Percentiles rank a stretch among this genome's conserved stretches.
phyloP scores from a whole-genome alignment of 2,329 filamentous ascomycete species.

The Chrysoporthe austroafricana region DNA sequence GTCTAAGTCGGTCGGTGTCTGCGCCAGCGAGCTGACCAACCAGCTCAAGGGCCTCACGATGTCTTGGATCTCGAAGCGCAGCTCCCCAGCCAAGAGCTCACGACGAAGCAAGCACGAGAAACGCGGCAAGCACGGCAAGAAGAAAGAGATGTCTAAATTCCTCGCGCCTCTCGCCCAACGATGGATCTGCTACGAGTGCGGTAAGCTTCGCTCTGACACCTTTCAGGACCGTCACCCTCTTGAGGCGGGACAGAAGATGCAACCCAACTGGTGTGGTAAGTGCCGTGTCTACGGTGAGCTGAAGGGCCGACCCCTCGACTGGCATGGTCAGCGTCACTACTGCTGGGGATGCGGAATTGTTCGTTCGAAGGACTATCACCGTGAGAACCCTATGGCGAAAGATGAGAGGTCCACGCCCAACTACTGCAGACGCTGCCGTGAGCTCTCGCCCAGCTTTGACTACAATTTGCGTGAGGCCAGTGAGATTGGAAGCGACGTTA shows the following conservation, averaged over 20 bases:
- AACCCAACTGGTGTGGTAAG: conserved; percentile 41
- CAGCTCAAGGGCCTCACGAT: conserved; percentile 18
- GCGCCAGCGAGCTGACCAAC: conserved; percentile 10
- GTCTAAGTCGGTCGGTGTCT: conserved; percentile 9
- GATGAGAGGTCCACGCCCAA: conserved; percentile 20
- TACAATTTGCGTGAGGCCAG: conserved; percentile 26
- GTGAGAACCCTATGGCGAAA: conserved; percentile 19
- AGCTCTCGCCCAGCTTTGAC: conserved; percentile 22
- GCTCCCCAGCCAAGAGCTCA: conserved; percentile 18
- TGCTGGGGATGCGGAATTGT: conserved; percentile 29
- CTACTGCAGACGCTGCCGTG: conserved; percentile 28
- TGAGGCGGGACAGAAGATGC: conserved; percentile 37
- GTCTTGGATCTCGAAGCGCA: conserved; percentile 7
- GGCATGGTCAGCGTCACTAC: conserved; percentile 25
- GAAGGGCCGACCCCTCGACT: conserved; percentile 14
- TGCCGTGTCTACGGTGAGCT: conserved; percentile 36
- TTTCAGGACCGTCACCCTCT: conserved; percentile 44
- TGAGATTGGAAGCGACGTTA: conserved; percentile 22
- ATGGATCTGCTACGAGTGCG: conserved; percentile 49
- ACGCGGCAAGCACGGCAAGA: conserved; percentile 26
- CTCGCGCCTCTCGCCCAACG: conserved; percentile 23
- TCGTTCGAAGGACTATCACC: conserved; percentile 26
- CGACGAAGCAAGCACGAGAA: conserved; percentile 24
- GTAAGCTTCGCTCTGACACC: conserved; percentile 43
- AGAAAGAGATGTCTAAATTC: conserved; percentile 13